Evolutionary conservation across 306 rosid species (phyloP), one percentile per base, ranked within the genome.

Genomic region (Boehmeria nivea): DNA sequence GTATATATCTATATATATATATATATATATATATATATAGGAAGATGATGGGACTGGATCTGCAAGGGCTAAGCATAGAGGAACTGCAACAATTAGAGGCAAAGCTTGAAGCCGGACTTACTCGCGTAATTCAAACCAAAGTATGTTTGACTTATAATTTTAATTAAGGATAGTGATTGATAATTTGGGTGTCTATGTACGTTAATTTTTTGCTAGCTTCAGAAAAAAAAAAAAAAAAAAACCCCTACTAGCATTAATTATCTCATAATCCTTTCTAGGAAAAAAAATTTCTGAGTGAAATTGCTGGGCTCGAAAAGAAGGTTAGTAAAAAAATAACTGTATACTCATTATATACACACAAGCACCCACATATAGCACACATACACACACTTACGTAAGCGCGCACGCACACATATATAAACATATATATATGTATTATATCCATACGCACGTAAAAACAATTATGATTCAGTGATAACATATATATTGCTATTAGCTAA

Each of bases 41-140:
- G 69, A 72, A 63, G 49, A 54, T 67, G 77, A 63, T 31, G 7
- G 84, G 77, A 3, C 67, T 63, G 52, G 77, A 66, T 39, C 74
- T 78, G n/a, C 51, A 70, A 37, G 72, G 70, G 51, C 15, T 78
- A 60, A 59, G 45, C 12, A 11, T 73, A 2, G 66, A 62, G 2
- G 80, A 78, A 20, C 16, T 78, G 38, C 37, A 34, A 43, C 59
- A 63, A 12, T 55, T 78, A 47, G 83, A 70, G 55, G 48, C 37
- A 33, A 3, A 21, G 47, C 63, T 73, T 45, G 74, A 70, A 58
- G 47, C 60, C 2, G 73, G 74, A 23, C 77, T 70, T 49, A 47
- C 31, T n/a, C 69, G 80, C 23, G 75, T 78, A 42, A 40, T 40
- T 4, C 36, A 65, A 7, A 53, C 79, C 16, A 69, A 69, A 76